These are phyloP conservation scores for Leccinum proliferum DNA, from an alignment of 1,284 basidiomycete genomes.

Conservation along the genomic window DNA sequence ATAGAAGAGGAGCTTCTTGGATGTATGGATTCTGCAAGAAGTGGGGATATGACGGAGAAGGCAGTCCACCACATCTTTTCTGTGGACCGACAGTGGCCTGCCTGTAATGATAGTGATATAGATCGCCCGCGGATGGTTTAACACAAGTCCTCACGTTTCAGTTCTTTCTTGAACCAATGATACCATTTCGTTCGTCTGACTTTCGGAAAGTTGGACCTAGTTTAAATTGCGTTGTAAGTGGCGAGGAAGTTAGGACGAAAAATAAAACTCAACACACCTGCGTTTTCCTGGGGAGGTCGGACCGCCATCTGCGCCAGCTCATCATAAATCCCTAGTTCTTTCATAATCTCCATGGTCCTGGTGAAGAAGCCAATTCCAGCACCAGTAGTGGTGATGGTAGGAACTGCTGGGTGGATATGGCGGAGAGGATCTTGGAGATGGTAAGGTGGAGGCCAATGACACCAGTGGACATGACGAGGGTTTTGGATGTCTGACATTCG, in stretches of 20 bases:
- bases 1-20: constrained; percentile 28
- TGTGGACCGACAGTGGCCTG: constrained; percentile 25
- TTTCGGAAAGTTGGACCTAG: too few species aligned
- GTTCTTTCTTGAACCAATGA: too few species aligned
- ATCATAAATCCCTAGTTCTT: constrained; percentile 27
- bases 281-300: constrained; percentile 8
- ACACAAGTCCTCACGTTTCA: too few species aligned
- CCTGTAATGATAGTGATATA: constrained; percentile 11
- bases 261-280: constrained; percentile 4
- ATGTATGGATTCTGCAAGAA: constrained; percentile 27
- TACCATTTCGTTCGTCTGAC: too few species aligned
- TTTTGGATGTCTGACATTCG: too few species aligned
- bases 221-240: too few species aligned
- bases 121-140: too few species aligned
- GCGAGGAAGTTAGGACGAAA: not conserved
- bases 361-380: constrained; percentile 30
- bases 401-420: too few species aligned
- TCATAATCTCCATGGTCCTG: constrained; percentile 32
- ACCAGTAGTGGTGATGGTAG: constrained; percentile 3
- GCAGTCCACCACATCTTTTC: constrained; percentile 31
- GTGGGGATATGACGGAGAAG: constrained; percentile 25
- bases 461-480: too few species aligned
- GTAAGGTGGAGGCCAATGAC: too few species aligned
- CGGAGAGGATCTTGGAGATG: too few species aligned
- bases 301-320: constrained; percentile 11